Evolutionary conservation across 306 rosid species (phyloP), one percentile per base, ranked within the genome.

Genomic region (Herpetospermum pedunculosum): DNA sequence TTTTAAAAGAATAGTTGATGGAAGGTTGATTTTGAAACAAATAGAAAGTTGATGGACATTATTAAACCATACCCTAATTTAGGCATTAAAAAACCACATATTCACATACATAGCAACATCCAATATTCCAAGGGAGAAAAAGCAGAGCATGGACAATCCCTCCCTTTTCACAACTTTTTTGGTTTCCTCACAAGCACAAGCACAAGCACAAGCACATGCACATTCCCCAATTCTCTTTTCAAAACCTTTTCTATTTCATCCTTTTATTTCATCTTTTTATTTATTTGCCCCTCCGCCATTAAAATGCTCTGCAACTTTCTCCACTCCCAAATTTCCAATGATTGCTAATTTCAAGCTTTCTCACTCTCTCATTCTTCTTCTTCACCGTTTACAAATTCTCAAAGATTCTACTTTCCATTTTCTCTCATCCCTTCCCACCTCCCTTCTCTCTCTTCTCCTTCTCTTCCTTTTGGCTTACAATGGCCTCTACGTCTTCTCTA

Each of bases 401-500:
- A 87, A 75, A 81, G 84, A 75, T 68, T 80, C 77, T 8, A 10
- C 81, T 0, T 72, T 86, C 64, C 44, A 83, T 76, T 34, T 78
- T 16, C 84, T 87, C 60, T 80, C 83, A 30, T 70, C 65, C n/a
- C 38, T 87, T n/a, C 95, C 92, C 71, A 78, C 82, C 11, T 78
- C 94, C 12, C 72, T 85, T 34, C 82, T 86, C 11, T 89, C 84
- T 55, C 76, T 91, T 23, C 54, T 88, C 71, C 83, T 91, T 35
- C 86, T 91, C 75, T 58, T 86, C 35, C 88, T 91, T 32, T 63
- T 94, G 21, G 72, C 83, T 70, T 91, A 84, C 86, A 91, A 91
- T 68, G 92, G 78, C 76, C 80, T 85, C 81, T 72, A 83, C 3
- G 80, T 81, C 15, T 89, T 89, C 85, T 78, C 13, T 32, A 4